These are phyloP conservation scores for Rubia yunnanensis DNA, from an alignment of 257 asterid species.

Conservation along the genomic window DNA sequence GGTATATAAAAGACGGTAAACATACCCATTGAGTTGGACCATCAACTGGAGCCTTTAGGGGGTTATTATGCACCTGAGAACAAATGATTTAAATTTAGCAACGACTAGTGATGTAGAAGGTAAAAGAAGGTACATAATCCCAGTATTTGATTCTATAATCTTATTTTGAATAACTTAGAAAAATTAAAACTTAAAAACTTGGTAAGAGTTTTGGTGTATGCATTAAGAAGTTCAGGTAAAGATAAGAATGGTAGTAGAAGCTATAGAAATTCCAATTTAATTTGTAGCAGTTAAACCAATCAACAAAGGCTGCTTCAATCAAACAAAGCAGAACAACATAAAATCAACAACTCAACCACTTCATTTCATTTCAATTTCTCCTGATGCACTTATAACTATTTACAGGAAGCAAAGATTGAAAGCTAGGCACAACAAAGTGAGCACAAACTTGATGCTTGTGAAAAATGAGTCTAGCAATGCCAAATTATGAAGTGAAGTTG, in stretches of 20 bases:
- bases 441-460: neutral
- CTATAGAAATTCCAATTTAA: neutral
- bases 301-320: neutral
- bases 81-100: constrained; percentile 7
- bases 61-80: constrained; percentile 81
- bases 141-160: neutral
- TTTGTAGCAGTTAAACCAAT: neutral
- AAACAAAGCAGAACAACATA: neutral
- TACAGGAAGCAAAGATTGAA: neutral
- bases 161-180: neutral
- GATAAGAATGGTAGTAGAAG: neutral
- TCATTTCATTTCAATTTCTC: neutral
- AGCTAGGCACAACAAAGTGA: neutral
- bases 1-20: neutral
- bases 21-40: constrained; percentile 99
- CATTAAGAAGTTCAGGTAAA: neutral
- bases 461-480: neutral
- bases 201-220: neutral
- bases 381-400: neutral
- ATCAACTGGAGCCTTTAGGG: constrained; percentile 89
- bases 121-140: neutral
- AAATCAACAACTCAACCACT: neutral
- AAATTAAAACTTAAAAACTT: neutral
- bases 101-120: neutral
- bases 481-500: neutral